These are phyloP conservation scores for Centella asiatica DNA, from an alignment of 129 eudicot species.

Conservation along the genomic window DNA sequence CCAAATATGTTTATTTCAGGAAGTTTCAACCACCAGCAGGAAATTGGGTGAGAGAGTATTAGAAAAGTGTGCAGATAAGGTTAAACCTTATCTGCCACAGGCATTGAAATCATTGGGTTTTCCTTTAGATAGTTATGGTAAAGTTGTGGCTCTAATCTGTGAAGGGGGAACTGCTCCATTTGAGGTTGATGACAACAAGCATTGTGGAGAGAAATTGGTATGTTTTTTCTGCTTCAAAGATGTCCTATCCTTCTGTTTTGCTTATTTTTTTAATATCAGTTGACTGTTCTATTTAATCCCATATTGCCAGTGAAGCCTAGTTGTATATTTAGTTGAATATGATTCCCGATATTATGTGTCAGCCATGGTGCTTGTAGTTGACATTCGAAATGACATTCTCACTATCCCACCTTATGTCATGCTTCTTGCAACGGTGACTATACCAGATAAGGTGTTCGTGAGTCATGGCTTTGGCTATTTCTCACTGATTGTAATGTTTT, in stretches of 20 bases:
- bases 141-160: conserved; percentile 53
- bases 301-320: neutral
- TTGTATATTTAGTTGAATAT: too few relatives aligned
- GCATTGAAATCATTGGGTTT: conserved; percentile 42
- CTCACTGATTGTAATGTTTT: too few relatives aligned
- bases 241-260: too few relatives aligned
- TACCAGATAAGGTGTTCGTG: neutral
- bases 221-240: conserved; percentile 9
- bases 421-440: too few relatives aligned
- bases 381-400: too few relatives aligned
- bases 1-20: conserved; percentile 34
- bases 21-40: conserved; percentile 48
- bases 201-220: conserved; percentile 36
- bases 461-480: too few relatives aligned
- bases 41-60: conserved; percentile 59
- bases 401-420: too few relatives aligned
- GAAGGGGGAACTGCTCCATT: conserved; percentile 18
- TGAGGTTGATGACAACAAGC: conserved; percentile 29
- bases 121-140: conserved; percentile 41
- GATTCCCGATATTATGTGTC: too few relatives aligned
- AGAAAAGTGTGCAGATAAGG: conserved; percentile 44
- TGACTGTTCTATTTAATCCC: neutral
- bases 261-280: neutral
- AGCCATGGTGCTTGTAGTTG: too few relatives aligned
- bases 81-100: conserved; percentile 51